Conservation (phyloP, 371 early-diverging fungal genomes). For the Mortierella sp. region DNA sequence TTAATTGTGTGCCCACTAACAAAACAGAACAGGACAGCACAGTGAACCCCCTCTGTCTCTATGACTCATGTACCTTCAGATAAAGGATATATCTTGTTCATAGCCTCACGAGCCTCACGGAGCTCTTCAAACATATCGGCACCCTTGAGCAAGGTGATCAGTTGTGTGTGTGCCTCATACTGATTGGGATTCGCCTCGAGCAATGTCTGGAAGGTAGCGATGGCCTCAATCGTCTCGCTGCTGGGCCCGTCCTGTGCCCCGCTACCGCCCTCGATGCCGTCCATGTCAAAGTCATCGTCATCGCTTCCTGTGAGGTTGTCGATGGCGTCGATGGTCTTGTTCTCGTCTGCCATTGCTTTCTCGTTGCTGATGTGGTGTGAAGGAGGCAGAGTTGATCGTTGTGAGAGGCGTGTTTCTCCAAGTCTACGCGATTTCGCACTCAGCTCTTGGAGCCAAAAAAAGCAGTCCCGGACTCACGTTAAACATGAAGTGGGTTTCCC, state of each 20-base stretch:
- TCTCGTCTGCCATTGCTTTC: background rate
- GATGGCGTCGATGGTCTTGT: conserved; percentile 11
- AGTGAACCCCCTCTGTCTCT: background rate
- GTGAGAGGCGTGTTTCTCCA: background rate
- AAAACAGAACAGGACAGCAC: background rate
- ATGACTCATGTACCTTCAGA: conserved; percentile 30
- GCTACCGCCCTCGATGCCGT: background rate
- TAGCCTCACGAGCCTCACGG: conserved; percentile 32
- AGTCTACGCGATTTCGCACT: background rate
- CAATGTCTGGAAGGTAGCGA: conserved; percentile 21
- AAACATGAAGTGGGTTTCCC: too few species aligned
- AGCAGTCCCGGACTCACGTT: too few species aligned
- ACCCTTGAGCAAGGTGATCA: conserved; percentile 41
- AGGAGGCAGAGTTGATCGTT: background rate
- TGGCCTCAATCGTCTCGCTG: conserved; percentile 25
- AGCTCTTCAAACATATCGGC: conserved; percentile 44
- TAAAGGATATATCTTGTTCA: conserved; percentile 39
- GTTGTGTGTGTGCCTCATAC: conserved; percentile 42
- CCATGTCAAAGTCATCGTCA: conserved; percentile 30
- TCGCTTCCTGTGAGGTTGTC: conserved; percentile 25
- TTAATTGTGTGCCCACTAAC: background rate
- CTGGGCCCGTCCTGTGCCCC: conserved; percentile 12
- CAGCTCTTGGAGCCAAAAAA: background rate
- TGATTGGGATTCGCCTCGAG: conserved; percentile 32
- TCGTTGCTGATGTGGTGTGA: background rate